phyloP scores from a whole-genome alignment of 345 rosid genomes.

The Eucalyptus regnans region DNA sequence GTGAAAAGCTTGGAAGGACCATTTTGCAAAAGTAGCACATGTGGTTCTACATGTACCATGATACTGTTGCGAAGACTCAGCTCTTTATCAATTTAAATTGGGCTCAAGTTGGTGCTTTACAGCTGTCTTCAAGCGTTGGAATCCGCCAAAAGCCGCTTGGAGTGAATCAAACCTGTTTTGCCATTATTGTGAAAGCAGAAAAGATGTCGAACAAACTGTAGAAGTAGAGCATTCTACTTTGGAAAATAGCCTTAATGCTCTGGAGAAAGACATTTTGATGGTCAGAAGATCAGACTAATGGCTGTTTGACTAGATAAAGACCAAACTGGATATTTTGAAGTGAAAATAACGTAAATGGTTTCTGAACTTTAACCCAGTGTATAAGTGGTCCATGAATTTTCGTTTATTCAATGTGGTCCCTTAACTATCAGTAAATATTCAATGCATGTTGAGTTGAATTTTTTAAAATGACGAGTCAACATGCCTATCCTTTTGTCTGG shows the following conservation, averaged over 20 bases:
- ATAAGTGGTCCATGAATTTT: too few species aligned
- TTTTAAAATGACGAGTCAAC: background rate
- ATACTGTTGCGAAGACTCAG: background rate
- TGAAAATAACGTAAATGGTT: background rate
- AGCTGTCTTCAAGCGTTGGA: background rate
- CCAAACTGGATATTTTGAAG: background rate
- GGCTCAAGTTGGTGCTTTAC: background rate
- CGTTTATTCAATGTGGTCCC: too few species aligned
- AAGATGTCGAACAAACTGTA: background rate
- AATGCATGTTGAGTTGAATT: background rate
- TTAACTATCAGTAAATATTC: background rate
- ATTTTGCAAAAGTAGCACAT: background rate
- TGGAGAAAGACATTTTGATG: background rate
- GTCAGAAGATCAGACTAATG: background rate
- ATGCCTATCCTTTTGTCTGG: background rate
- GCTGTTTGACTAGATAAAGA: background rate
- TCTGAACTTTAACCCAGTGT: rapidly evolving
- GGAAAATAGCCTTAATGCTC: background rate
- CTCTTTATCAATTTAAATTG: background rate
- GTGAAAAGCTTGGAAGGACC: background rate
- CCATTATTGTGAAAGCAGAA: background rate
- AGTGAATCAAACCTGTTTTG: background rate
- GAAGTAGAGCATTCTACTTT: background rate
- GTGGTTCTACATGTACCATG: background rate
- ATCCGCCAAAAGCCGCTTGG: background rate